Evolutionary conservation across 768 basidiomycete genomes (phyloP), one percentile per base, ranked within the genome.

Genomic region (Kwoniella heveanensis): DNA sequence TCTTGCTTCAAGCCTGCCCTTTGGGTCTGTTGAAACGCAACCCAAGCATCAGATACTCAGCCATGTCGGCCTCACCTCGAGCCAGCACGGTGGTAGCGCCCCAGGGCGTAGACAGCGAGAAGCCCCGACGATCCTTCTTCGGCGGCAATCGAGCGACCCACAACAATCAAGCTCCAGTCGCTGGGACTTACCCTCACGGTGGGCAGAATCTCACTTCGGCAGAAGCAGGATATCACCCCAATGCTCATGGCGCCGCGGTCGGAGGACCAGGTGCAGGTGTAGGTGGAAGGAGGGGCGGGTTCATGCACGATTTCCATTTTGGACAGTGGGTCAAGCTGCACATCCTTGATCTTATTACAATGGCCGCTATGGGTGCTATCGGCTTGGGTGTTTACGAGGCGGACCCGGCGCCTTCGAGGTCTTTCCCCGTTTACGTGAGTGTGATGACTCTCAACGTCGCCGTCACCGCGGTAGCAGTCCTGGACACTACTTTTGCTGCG

Each of bases 351-450:
- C 67, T 86, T 13, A 78, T 86, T 26, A 85, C 85, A 1, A 85
- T 87, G 85, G 83, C 82, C 0, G 71, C 83, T n/a, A 84, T 86
- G 82, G 85, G 85, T 26, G 77, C 77, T 9, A 61, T 81, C 30
- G 84, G 83, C 0, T 74, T 86, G 17, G 86, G 85, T 19, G 82
- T 86, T 3, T 85, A 86, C 71, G 81, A 83, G 67, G 85, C 85
- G 10, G 63, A 74, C 46, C 80, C 80, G 12, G 78, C 80, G 0
- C 80, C 80, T 3, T 70, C 70, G 1, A 51, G 80, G 17, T 62
- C 58, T 15, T 80, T 80, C 65, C 76, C 80, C 0, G 61, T 80
- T 54, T 69, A 47, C 22, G 60, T 60, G 58, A 64, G 67, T 67
- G 26, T 29, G 22, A n/a, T n/a, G n/a, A n/a, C n/a, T n/a, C n/a